Conservation (phyloP, 116 monocot genomes). For the Zostera marina region DNA sequence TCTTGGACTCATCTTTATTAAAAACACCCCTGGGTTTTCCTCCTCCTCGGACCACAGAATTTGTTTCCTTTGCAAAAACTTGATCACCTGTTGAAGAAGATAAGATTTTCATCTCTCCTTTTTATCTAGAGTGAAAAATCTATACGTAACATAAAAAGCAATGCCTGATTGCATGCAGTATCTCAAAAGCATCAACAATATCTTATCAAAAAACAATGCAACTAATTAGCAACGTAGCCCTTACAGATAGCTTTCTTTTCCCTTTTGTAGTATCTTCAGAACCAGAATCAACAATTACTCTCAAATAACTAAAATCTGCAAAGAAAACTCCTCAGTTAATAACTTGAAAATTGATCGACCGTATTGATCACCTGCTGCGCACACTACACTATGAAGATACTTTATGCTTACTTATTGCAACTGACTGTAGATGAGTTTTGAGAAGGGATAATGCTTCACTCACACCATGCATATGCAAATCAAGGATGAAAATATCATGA, state of each 20-base stretch:
- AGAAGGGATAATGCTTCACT: constrained; percentile 39
- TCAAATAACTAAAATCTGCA: constrained; percentile 39
- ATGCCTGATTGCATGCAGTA: not conserved
- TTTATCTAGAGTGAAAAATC: not conserved
- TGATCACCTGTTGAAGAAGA: not conserved
- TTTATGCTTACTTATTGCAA: constrained; percentile 24
- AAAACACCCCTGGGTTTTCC: not conserved
- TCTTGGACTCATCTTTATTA: not conserved
- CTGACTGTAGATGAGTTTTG: constrained; percentile 34
- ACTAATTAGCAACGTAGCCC: not conserved
- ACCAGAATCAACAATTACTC: constrained; percentile 34
- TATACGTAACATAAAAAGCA: not conserved
- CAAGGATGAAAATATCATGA: constrained; percentile 40
- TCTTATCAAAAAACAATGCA: no score
- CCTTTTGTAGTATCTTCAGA: constrained; percentile 33
- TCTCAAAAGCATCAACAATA: no score
- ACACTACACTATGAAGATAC: not conserved
- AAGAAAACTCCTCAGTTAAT: not conserved
- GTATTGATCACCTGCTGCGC: not conserved
- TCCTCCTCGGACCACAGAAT: not conserved
- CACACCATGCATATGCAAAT: constrained; percentile 27
- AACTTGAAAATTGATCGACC: not conserved
- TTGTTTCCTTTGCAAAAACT: constrained; percentile 1
- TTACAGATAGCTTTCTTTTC: constrained; percentile 22
- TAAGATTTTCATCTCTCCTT: not conserved